These are phyloP conservation scores for Candida xiaguanensis DNA, from an alignment of 805 yeast species.

Conservation along the genomic window DNA sequence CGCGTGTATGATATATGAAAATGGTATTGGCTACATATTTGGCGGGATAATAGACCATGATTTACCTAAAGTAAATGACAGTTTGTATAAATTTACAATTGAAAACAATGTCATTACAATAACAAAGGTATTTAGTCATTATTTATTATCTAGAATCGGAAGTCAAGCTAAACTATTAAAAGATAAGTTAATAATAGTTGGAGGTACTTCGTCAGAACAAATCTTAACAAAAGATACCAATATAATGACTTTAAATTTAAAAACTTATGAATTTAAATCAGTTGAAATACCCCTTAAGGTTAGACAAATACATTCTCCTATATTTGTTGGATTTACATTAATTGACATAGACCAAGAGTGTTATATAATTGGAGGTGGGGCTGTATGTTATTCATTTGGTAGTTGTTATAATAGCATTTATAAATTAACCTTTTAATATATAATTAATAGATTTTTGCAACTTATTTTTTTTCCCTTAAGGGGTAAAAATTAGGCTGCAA, in stretches of 20 bases:
- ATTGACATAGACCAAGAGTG: constrained; percentile 6
- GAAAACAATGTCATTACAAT: constrained; percentile 15
- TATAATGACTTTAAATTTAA: constrained; percentile 32
- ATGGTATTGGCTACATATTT: constrained; percentile 35
- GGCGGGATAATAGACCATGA: constrained; percentile 44
- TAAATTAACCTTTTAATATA: constrained; percentile 9
- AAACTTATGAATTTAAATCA: constrained; percentile 11
- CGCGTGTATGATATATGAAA: constrained; percentile 31
- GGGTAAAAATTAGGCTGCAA: not conserved
- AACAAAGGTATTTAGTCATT: constrained; percentile 15
- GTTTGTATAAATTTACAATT: constrained; percentile 33
- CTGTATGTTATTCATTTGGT: constrained; percentile 81
- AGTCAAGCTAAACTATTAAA: constrained; percentile 30
- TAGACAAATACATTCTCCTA: constrained; percentile 43
- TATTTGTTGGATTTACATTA: constrained; percentile 54
- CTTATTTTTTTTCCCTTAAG: not conserved
- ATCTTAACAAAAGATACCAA: constrained; percentile 18
- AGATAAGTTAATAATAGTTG: constrained; percentile 44
- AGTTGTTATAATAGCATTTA: constrained; percentile 30
- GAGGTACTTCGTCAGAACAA: constrained; percentile 50
- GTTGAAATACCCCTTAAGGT: constrained; percentile 18
- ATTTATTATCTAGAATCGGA: constrained; percentile 48
- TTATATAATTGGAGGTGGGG: constrained; percentile 62
- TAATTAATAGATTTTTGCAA: not conserved
- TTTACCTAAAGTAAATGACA: constrained; percentile 27